These are phyloP conservation scores for Phytophthora crassamura DNA, from an alignment of 352 stramenopile species.

Conservation along the genomic window DNA sequence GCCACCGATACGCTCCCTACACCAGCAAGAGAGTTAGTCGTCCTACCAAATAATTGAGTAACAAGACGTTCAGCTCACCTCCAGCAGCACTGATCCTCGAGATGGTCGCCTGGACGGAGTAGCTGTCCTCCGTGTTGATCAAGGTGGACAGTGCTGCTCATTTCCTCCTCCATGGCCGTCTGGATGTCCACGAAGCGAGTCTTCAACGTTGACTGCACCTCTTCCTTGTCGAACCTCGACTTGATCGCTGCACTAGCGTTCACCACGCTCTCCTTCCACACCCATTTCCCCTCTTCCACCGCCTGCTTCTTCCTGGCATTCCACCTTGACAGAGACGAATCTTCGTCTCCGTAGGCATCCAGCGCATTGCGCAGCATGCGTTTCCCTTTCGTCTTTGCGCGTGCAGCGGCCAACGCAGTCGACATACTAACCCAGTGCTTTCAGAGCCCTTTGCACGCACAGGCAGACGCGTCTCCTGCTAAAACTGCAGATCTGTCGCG, in stretches of 20 bases:
- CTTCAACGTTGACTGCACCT: slow-evolving; percentile 33
- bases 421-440: slow-evolving; percentile 49
- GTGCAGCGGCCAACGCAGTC: slow-evolving; percentile 61
- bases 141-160: slow-evolving; percentile 31
- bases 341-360: slow-evolving; percentile 56
- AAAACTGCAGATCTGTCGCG: neutral
- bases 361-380: slow-evolving; percentile 68
- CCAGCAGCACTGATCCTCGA: slow-evolving; percentile 42
- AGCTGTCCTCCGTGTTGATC: slow-evolving; percentile 27
- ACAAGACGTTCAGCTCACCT: slow-evolving; percentile 25
- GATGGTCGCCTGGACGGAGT: slow-evolving; percentile 3
- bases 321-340: slow-evolving; percentile 58
- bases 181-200: slow-evolving; percentile 46
- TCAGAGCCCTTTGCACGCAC: neutral
- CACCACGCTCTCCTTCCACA: slow-evolving; percentile 48
- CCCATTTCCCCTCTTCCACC: slow-evolving; percentile 44
- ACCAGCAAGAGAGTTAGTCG: slow-evolving; percentile 2
- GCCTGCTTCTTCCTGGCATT: slow-evolving; percentile 58
- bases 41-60: neutral
- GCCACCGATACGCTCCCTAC: slow-evolving; percentile 50
- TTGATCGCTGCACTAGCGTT: slow-evolving; percentile 52
- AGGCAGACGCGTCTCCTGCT: neutral
- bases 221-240: slow-evolving; percentile 42
- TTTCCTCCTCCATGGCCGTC: slow-evolving; percentile 46
- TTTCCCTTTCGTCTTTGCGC: slow-evolving; percentile 74